Evolutionary conservation across 2,329 filamentous ascomycete genomes (phyloP), one percentile per base, ranked within the genome.

Genomic region (Epichloe uncinata): DNA sequence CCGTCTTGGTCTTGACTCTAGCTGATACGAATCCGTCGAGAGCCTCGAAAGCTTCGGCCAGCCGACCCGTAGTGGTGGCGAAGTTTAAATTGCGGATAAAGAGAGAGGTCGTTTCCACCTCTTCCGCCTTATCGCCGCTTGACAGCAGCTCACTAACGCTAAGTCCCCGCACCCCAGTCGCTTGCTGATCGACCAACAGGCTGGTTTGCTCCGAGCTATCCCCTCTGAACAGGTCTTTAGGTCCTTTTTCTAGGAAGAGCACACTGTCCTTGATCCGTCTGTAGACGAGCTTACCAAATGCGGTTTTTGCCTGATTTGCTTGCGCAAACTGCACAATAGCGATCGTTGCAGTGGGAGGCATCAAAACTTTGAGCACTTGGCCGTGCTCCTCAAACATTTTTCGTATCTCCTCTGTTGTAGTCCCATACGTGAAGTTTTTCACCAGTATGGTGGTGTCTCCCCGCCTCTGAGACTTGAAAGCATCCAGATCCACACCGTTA

Each of bases 61-160:
- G 74, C 53, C 79, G 76, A 56, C 82, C 77, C 46, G 82, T 89
- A 11, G 85, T 90, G 2, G 93, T 98, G 49, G 81, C 73, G 68
- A 97, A 98, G 72, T 90, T 94, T 58, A 98, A 76, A 68, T 97
- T 97, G 62, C 89, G 85, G 57, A 98, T 84, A 66, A 93, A 97
- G 15, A 98, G 73, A 4, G 91, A 95, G n/a, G 81, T 80, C 15
- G 84, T 69, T 58, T 87, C 80, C 43, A 72, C 66, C 45, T 80
- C 73, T 50, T 81, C 74, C 54, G 71, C 62, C 54, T 69, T 70
- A 58, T 72, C 70, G 53, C 73, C 73, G 53, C 72, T 69, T 60
- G 81, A 78, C 54, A 90, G 73, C 47, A 91, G 69, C 55, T 90
- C 85, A 47, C 77, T 74, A 33, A 79, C 79, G 51, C 81, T 86